These are phyloP conservation scores for Dujonia santamariae DNA, from an alignment of 1,139 yeast species.

Conservation along the genomic window DNA sequence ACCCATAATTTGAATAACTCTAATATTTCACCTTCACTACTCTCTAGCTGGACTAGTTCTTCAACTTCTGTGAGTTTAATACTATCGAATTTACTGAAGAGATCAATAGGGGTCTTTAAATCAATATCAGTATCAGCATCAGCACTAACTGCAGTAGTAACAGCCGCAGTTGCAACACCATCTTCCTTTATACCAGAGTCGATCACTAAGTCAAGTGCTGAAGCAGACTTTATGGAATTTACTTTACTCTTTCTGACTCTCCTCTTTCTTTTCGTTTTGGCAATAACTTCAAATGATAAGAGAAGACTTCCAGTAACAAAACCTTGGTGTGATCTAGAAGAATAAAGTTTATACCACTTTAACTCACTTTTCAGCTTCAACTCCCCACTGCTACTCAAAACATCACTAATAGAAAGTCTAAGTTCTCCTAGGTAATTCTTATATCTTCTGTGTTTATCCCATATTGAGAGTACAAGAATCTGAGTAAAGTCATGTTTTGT, in stretches of 20 bases:
- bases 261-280: conserved; percentile 16
- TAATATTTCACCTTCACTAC: conserved; percentile 11
- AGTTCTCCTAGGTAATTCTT: conserved; percentile 58
- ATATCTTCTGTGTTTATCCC: conserved; percentile 46
- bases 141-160: conserved; percentile 2
- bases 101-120: conserved; percentile 7
- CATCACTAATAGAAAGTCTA: conserved; percentile 41
- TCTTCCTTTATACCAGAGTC: no score
- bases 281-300: conserved; percentile 47
- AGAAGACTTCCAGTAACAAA: conserved; percentile 58
- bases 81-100: conserved; percentile 8
- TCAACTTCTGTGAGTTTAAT: conserved; percentile 13
- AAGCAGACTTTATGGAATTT: no score
- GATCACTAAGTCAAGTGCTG: no score
- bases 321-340: conserved; percentile 42
- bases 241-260: conserved; percentile 7
- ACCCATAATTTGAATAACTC: conserved; percentile 26
- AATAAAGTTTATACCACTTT: conserved; percentile 51
- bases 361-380: conserved; percentile 35
- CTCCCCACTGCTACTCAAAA: conserved; percentile 24
- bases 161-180: not conserved
- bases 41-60: conserved; percentile 8
- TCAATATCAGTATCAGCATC: no score
- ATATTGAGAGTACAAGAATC: conserved; percentile 33
- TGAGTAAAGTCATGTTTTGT: conserved; percentile 26